Conservation (phyloP, 2,329 filamentous ascomycete genomes). For the Bimuria novae-zelandiae region DNA sequence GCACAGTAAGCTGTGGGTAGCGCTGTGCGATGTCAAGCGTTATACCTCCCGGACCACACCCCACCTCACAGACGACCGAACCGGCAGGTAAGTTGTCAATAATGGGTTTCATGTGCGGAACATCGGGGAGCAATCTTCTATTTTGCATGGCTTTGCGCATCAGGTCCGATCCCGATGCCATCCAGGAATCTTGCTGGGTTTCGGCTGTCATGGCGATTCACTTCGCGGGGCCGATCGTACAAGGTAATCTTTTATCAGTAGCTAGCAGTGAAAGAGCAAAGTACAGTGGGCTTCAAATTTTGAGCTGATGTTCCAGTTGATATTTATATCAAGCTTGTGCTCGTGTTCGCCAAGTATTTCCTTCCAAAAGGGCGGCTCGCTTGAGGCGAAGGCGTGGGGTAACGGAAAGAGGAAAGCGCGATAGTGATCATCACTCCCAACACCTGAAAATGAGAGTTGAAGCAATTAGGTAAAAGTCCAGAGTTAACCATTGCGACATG, state of each 20-base stretch:
- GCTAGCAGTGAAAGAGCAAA: background rate
- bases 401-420: background rate
- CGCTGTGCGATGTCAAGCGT: constrained; percentile 1
- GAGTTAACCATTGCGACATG: background rate
- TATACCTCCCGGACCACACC: constrained; percentile 1
- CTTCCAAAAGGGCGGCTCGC: background rate
- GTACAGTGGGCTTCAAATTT: no score
- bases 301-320: background rate
- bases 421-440: background rate
- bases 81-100: background rate
- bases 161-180: constrained; percentile 1
- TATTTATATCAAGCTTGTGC: background rate
- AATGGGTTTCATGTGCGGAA: background rate
- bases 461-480: no score
- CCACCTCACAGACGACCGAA: background rate
- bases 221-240: background rate
- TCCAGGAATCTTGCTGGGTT: background rate
- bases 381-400: background rate
- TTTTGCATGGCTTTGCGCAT: constrained; percentile 5
- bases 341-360: background rate
- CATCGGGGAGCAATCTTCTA: background rate
- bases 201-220: background rate
- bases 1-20: constrained; percentile 1
- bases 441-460: no score
- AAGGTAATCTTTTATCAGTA: background rate